Evolutionary conservation across 140 eudicot species (phyloP).

Genomic region (Erigeron philadelphicus): DNA sequence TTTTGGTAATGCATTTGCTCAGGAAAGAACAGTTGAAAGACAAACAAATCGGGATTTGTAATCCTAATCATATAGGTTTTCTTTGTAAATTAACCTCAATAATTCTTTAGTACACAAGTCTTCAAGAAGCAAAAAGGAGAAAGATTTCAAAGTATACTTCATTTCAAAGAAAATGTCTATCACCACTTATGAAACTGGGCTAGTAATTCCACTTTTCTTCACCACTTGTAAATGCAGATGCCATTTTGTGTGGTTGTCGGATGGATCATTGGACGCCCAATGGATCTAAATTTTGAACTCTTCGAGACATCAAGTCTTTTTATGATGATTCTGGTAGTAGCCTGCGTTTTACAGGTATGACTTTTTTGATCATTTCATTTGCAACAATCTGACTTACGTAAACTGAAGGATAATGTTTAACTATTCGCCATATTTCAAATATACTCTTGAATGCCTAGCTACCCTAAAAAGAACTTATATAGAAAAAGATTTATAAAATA

Average conservation of each 20-base stretch:
- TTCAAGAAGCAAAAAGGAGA: no score
- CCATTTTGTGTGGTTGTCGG: conserved; percentile 73
- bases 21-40: neutral
- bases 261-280: conserved; percentile 59
- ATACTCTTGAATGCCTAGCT: neutral
- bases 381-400: conserved; percentile 8
- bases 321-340: conserved; percentile 67
- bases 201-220: neutral
- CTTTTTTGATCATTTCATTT: conserved; percentile 17
- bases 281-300: conserved; percentile 67
- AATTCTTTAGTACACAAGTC: no score
- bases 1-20: neutral
- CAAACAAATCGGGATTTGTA: no score
- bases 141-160: no score
- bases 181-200: neutral
- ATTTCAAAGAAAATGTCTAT: neutral
- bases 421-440: neutral
- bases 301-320: conserved; percentile 72
- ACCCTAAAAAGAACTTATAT: neutral
- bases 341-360: conserved; percentile 71
- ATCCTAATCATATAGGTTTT: no score
- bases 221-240: conserved; percentile 39
- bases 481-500: neutral
- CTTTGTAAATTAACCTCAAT: no score
- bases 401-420: neutral